phyloP scores from a whole-genome alignment of 768 basidiomycete genomes.

The Termitomyces eurrhizus region DNA sequence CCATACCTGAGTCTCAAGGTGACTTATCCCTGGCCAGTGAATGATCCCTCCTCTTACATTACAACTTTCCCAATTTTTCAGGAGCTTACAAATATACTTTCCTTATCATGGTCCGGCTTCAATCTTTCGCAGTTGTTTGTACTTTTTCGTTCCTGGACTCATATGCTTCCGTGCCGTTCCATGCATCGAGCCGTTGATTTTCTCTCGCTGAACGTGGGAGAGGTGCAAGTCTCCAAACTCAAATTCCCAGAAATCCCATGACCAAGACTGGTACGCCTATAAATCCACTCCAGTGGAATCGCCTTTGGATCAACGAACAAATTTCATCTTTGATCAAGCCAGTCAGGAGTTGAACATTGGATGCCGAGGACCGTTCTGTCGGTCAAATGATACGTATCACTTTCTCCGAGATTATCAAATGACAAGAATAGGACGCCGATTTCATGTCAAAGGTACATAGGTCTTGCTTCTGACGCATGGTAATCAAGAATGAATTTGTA shows the following conservation, averaged over 20 bases:
- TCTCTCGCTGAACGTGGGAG: not conserved
- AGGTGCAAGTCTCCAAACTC: not conserved
- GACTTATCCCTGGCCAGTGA: not conserved
- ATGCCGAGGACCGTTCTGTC: not conserved
- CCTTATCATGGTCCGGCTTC: not conserved
- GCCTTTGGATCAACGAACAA: not conserved
- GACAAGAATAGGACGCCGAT: not conserved
- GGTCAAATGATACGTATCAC: not conserved
- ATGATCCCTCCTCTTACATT: not conserved
- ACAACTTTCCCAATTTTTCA: not conserved
- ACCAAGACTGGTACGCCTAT: not conserved
- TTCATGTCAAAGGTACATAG: not conserved
- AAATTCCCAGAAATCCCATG: not conserved
- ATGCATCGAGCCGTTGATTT: not conserved
- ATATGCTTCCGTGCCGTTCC: not conserved
- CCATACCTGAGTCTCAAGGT: not conserved
- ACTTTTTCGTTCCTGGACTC: not conserved
- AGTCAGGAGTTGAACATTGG: not conserved
- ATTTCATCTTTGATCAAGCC: not conserved
- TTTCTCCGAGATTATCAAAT: constrained; percentile 6
- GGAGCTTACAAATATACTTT: not conserved
- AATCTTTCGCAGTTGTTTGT: not conserved
- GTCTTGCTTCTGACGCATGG: not conserved
- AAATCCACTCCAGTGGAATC: not conserved
- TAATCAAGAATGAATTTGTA: not conserved